Conservation (phyloP, 805 yeast species). For the Teunomyces barrocoloradensis region DNA sequence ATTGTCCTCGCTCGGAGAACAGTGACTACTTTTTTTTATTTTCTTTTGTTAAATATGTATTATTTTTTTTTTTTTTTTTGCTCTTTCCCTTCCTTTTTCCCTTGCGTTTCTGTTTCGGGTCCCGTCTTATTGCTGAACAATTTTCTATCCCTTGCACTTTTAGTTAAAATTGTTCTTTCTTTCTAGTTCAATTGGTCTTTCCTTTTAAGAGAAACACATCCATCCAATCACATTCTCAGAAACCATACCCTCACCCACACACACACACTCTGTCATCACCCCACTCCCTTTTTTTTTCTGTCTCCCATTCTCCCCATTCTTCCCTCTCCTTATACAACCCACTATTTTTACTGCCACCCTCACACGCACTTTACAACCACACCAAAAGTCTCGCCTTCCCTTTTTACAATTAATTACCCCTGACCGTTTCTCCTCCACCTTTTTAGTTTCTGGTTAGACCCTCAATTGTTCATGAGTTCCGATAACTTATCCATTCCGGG, state of each 20-base stretch:
- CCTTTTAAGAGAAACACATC: constrained; percentile 2
- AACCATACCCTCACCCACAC: neutral
- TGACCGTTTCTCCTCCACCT: neutral
- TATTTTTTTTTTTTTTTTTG: neutral
- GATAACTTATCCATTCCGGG: constrained; percentile 10
- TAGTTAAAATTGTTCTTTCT: neutral
- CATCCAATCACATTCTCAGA: neutral
- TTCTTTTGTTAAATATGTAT: neutral
- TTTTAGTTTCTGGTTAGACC: constrained; percentile 1
- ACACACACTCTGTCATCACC: neutral
- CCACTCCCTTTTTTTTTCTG: neutral
- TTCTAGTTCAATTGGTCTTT: neutral
- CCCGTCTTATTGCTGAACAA: neutral
- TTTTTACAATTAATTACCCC: too few relatives aligned
- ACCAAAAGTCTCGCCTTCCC: too few relatives aligned
- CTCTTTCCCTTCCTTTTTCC: neutral
- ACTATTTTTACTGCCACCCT: neutral
- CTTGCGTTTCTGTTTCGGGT: neutral
- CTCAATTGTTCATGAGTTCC: constrained; percentile 5
- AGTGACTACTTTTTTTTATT: neutral
- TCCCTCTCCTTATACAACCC: neutral
- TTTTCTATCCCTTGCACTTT: constrained; percentile 2
- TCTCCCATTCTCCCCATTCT: neutral
- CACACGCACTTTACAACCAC: neutral
- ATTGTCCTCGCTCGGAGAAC: neutral